Conservation (phyloP, 257 asterid genomes). For the Jasminum sambac region DNA sequence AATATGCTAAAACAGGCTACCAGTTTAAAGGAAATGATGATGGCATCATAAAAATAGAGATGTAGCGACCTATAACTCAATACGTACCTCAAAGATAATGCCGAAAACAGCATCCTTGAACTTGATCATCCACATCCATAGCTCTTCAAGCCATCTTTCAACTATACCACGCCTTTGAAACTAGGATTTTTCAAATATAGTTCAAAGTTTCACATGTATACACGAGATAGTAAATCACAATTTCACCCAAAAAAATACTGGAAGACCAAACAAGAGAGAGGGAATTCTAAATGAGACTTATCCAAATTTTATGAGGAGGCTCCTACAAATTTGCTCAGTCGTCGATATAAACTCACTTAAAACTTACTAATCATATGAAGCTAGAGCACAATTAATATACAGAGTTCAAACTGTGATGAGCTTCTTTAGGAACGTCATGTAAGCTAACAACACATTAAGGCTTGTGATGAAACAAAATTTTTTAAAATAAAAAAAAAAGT, state of each 20-base stretch:
- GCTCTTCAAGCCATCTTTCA: constrained; percentile 95
- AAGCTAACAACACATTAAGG: neutral
- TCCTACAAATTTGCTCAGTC: neutral
- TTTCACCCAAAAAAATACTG: constrained; percentile 14
- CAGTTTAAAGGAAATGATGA: constrained; percentile 1
- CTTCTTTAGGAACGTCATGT: neutral
- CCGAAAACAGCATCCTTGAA: constrained; percentile 64
- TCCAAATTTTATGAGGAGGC: neutral
- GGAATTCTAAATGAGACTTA: neutral
- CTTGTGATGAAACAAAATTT: neutral
- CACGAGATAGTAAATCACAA: constrained; percentile 3
- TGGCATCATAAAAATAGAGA: neutral
- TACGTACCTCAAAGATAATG: constrained; percentile 70
- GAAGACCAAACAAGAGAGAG: constrained; percentile 1
- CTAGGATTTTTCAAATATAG: constrained; percentile 47
- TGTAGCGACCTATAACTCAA: constrained; percentile 18
- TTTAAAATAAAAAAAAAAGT: neutral
- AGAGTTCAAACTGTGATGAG: neutral
- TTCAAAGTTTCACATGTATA: constrained; percentile 23
- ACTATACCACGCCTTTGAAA: constrained; percentile 77
- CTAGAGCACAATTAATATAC: neutral
- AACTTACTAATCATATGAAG: neutral
- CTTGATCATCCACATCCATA: constrained; percentile 80
- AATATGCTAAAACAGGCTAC: constrained; percentile 7
- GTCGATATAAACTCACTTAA: neutral